phyloP scores from a whole-genome alignment of 768 basidiomycete species.

The Lyophyllum semitale region DNA sequence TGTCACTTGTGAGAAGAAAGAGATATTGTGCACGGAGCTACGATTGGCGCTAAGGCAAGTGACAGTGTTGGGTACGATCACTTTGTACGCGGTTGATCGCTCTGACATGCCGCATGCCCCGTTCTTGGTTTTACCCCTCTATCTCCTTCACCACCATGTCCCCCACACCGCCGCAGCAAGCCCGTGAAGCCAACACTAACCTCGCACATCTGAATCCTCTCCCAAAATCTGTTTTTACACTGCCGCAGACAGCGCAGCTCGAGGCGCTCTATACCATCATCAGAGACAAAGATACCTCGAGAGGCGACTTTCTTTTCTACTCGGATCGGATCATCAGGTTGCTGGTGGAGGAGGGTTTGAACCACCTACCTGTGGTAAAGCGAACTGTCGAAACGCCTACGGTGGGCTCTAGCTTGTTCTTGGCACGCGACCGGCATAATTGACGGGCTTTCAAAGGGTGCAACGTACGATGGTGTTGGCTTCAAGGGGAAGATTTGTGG shows the following conservation, averaged over 20 bases:
- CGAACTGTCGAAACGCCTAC: conserved; percentile 83
- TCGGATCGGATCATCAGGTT: conserved; percentile 88
- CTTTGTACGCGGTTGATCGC: no score
- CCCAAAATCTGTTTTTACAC: conserved; percentile 83
- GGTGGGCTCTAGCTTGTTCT: conserved; percentile 39
- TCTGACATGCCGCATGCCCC: no score
- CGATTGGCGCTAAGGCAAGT: background rate
- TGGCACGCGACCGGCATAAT: background rate
- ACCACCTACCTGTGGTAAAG: conserved; percentile 76
- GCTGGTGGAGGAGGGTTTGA: conserved; percentile 84
- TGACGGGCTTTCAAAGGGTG: conserved; percentile 48
- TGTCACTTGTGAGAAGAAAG: no score
- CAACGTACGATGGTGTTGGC: conserved; percentile 85
- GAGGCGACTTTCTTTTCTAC: conserved; percentile 97
- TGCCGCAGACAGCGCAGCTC: conserved; percentile 89
- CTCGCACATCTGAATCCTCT: conserved; percentile 44
- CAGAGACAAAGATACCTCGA: conserved; percentile 79
- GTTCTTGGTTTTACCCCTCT: background rate
- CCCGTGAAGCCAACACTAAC: conserved; percentile 33
- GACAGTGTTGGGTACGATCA: background rate
- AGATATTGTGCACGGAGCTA: background rate
- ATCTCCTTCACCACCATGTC: conserved; percentile 12
- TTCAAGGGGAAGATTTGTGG: conserved; percentile 98
- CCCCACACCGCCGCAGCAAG: conserved; percentile 35
- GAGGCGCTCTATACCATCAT: conserved; percentile 97